Conservation (phyloP, 495 filamentous ascomycete species). For the Trichoderma orchidacearum region DNA sequence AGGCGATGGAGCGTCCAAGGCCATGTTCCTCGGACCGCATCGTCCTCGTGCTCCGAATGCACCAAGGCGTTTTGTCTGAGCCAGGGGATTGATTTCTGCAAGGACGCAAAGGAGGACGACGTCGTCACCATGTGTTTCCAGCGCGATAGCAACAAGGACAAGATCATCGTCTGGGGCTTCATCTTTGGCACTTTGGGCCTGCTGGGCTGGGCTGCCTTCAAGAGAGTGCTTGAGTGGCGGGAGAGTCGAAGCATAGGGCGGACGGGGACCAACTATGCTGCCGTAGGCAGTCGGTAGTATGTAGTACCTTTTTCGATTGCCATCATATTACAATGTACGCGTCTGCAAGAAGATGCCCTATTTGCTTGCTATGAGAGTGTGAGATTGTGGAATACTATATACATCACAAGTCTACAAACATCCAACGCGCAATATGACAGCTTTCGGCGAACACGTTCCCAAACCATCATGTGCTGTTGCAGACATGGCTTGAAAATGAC, state of each 20-base stretch:
- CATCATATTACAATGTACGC: neutral
- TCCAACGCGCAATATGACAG: too few relatives aligned
- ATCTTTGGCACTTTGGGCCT: conserved; percentile 76
- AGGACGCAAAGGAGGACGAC: conserved; percentile 72
- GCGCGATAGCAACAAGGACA: conserved; percentile 77
- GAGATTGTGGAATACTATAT: too few relatives aligned
- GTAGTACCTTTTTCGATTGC: neutral
- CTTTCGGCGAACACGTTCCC: too few relatives aligned
- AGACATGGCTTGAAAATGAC: neutral
- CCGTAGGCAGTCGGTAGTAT: neutral
- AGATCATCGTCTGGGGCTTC: conserved; percentile 85
- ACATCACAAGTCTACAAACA: too few relatives aligned
- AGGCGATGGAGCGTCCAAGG: conserved; percentile 5
- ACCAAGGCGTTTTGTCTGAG: conserved; percentile 81
- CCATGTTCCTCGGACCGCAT: conserved; percentile 11
- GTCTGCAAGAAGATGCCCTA: too few relatives aligned
- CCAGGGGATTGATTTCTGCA: conserved; percentile 77
- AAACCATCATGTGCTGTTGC: too few relatives aligned
- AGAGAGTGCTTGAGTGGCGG: conserved; percentile 39
- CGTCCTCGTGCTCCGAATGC: conserved; percentile 60
- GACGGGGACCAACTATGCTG: neutral
- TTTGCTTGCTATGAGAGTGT: too few relatives aligned
- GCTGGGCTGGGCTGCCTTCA: conserved; percentile 63
- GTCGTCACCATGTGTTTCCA: conserved; percentile 88
- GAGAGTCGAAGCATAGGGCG: conserved; percentile 7